Evolutionary conservation across 1,284 basidiomycete species (phyloP), one percentile per base, ranked within the genome.

Genomic region (Pholiota adiposa): DNA sequence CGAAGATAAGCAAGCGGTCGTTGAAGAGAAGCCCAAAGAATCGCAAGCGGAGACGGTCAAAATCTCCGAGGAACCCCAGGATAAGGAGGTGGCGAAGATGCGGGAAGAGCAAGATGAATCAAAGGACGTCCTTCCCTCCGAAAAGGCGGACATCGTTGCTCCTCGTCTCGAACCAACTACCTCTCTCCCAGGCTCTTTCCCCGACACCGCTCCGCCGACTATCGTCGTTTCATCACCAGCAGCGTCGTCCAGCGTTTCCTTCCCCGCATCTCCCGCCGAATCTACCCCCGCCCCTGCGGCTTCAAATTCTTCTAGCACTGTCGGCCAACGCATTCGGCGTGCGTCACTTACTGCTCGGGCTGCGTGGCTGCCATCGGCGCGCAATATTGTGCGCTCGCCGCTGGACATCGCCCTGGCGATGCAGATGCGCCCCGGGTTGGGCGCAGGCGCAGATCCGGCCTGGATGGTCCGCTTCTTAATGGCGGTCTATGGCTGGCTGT

Each of bases 381-480:
- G 62, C 54, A 36, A 65, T 54, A 55, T 67, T 31, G 54, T 61
- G 66, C 78, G 65, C 64, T 83, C 70, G 69, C 83, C 72, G 65
- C 78, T 90, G 34, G 89, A 90, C 67, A 80, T 88, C 51, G 89
- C 87, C 23, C 81, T 90, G n/a, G 87, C 87, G 43, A 85, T 90
- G 87, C 89, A 91, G 70, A 79, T 90, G 48, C 79, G 87, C 23
- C 87, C 87, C 8, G 86, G 88, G 1, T 72, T 89, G 23, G 87
- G 87, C 33, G 69, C 83, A 14, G 84, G 87, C 49, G 85, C 88
- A 21, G 90, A 92, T 66, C 81, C 88, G 9, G 89, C 89, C 33
- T 92, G 89, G 89, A 81, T 90, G 76, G 87, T 91, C 50, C 76
- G 88, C 58, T 90, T 90, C 71, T 71, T 92, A 72, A 89, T 92